Base-by-base conservation (phyloP, 2,329 filamentous ascomycete species). In the Calonectria hawksworthii region DNA sequence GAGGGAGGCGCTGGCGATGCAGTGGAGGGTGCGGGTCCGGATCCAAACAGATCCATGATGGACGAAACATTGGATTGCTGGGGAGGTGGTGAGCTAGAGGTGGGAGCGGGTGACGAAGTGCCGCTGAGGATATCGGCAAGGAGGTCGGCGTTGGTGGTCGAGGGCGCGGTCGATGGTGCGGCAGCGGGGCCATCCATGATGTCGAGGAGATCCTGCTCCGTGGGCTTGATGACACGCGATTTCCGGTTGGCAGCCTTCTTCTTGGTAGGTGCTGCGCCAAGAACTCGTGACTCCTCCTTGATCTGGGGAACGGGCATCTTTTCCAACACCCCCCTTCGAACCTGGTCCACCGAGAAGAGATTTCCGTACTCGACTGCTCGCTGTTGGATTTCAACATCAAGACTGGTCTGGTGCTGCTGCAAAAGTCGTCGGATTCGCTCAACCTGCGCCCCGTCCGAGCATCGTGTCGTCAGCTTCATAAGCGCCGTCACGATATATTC, bases 281-380 rank as follows among this genome's bases (percentile, higher is more conserved):
- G 89, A 4, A 98, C 96, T 74, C 96, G 91, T 70, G 97, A 96
- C 84, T 98, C 95, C 84, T 99, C 97, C 78, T 96, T 95, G 82
- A 99, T 99, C 84, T 99, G 96, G 11, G 97, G 97, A 2, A 97
- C 92, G 10, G 97, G 97, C 98, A 99, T 99, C 85, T 97, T 98
- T 86, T 99, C 97, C 14, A 99, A 88, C 3, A 99, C 97, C 73
- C 97, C 97, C 74, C 91, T 92, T 70, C 96, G 93, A 72, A 99
- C 94, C 74, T 95, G 90, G 79, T 99, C 96, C 81, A 95, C 95
- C 0, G 92, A 92, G 81, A 99, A 99, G n/a, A 99, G 89, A 82
- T 99, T 99, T 73, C 93, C 92, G 82, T 99, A 99, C 84, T 99
- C 97, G 26, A 98, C 96, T 7, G 96, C 94, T 83, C 97, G 93